Percentiles rank a stretch among this genome's conserved stretches.
phyloP scores from a whole-genome alignment of 257 asterid species.

The Petunia secreta region DNA sequence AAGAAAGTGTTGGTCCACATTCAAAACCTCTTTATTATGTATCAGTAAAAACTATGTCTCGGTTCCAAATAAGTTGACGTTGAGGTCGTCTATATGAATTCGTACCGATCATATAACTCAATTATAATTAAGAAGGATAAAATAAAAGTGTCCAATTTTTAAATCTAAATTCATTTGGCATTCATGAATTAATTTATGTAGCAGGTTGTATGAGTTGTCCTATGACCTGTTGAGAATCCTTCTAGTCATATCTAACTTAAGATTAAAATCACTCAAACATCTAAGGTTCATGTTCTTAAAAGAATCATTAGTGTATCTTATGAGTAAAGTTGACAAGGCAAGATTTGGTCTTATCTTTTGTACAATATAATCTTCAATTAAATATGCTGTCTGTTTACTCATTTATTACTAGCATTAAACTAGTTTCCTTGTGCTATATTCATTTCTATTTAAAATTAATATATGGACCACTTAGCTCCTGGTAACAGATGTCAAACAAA shows the following conservation, averaged over 20 bases:
- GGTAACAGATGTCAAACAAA: neutral
- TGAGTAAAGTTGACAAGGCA: slow-evolving; percentile 23
- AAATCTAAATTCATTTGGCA: slow-evolving; percentile 3
- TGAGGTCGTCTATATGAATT: no score
- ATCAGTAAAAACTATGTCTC: no score
- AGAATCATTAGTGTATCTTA: slow-evolving; percentile 23
- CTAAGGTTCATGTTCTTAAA: neutral
- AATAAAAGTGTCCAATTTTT: neutral
- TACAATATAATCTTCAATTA: slow-evolving; percentile 23
- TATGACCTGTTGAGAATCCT: slow-evolving; percentile 26
- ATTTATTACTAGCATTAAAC: slow-evolving; percentile 32
- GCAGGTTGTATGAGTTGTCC: slow-evolving; percentile 22
- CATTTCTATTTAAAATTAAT: neutral
- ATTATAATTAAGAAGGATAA: no score
- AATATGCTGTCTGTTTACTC: slow-evolving; percentile 30
- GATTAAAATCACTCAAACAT: neutral
- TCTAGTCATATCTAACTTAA: slow-evolving; percentile 2
- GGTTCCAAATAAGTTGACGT: no score
- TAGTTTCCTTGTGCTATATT: neutral
- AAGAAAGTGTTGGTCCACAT: slow-evolving; percentile 37
- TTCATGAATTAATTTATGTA: neutral
- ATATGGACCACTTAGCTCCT: neutral
- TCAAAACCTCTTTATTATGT: neutral
- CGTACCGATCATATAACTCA: no score
- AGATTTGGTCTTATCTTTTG: slow-evolving; percentile 36